Conservation (phyloP, 176 grass and related monocot species). For the Bonia amplexicaulis region DNA sequence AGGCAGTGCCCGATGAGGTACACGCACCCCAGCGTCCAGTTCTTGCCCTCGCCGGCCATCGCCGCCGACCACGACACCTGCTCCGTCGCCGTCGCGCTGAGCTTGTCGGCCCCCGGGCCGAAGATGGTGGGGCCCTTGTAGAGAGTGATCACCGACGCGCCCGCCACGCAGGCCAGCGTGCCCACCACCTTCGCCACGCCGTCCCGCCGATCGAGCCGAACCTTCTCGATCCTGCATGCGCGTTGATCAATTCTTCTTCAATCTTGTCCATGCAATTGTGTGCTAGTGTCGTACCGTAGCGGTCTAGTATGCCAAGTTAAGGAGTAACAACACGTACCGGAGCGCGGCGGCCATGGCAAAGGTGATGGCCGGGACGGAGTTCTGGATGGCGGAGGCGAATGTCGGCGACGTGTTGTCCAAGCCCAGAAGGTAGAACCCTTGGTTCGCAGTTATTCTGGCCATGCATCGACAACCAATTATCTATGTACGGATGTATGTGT, state of each 20-base stretch:
- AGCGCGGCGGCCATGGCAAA: conserved; percentile 91
- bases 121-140: conserved; percentile 92
- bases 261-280: no score
- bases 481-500: no score
- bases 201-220: conserved; percentile 66
- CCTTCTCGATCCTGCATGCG: conserved; percentile 70
- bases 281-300: no score
- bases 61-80: not conserved
- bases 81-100: not conserved
- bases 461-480: no score
- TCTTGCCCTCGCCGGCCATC: conserved; percentile 43
- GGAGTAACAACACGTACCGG: conserved; percentile 15
- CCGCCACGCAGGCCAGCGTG: conserved; percentile 75
- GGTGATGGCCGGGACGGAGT: conserved; percentile 97
- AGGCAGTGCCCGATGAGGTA: conserved; percentile 96
- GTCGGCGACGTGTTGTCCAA: conserved; percentile 91
- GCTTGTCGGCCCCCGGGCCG: conserved; percentile 12
- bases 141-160: conserved; percentile 84
- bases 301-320: not conserved
- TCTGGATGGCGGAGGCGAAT: conserved; percentile 96
- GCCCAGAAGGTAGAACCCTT: conserved; percentile 92
- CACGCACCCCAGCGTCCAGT: conserved; percentile 88
- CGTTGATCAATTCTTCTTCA: no score
- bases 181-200: conserved; percentile 77
- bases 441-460: conserved; percentile 79